A percentile compares a stretch with the other conserved stretches of the same genome.
These are phyloP conservation scores for Phytophthora palmivora DNA, from an alignment of 352 stramenopile species.

Conservation along the genomic window DNA sequence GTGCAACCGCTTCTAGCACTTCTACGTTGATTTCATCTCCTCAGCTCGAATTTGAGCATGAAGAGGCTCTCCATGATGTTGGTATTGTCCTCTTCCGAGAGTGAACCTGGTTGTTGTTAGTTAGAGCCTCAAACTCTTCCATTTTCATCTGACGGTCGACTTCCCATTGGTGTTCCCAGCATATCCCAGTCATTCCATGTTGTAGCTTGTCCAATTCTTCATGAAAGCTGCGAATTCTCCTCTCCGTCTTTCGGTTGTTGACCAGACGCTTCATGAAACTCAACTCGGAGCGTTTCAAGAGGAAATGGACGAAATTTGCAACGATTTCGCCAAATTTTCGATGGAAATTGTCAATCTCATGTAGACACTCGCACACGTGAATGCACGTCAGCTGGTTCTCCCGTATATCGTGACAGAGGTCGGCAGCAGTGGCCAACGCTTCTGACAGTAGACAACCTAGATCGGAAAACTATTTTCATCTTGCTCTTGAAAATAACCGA, in stretches of 20 bases:
- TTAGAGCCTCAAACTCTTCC: slow-evolving; percentile 1
- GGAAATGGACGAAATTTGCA: neutral
- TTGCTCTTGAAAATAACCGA: too few relatives aligned
- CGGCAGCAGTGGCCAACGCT: neutral
- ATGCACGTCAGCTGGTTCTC: slow-evolving; percentile 3
- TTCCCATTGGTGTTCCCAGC: neutral
- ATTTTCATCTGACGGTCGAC: neutral
- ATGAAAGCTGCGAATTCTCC: slow-evolving; percentile 3
- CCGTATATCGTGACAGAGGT: neutral
- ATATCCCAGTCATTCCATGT: neutral
- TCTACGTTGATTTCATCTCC: too few relatives aligned
- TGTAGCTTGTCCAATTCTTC: slow-evolving; percentile 1
- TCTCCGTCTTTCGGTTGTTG: slow-evolving; percentile 5
- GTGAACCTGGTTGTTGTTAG: neutral
- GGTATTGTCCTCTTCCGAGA: neutral
- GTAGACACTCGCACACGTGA: slow-evolving; percentile 1
- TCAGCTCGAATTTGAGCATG: slow-evolving; percentile 14
- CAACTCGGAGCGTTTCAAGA: slow-evolving; percentile 6
- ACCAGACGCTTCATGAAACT: slow-evolving; percentile 7
- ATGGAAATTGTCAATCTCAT: neutral
- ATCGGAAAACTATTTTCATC: neutral
- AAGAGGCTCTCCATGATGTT: slow-evolving; percentile 5
- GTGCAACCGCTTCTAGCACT: too few relatives aligned
- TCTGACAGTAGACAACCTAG: neutral
- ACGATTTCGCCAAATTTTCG: neutral